A percentile compares a stretch with the other conserved stretches of the same genome.
Evolutionary conservation across 768 basidiomycete species (phyloP).

Genomic region (Auricularia auricula-judae): DNA sequence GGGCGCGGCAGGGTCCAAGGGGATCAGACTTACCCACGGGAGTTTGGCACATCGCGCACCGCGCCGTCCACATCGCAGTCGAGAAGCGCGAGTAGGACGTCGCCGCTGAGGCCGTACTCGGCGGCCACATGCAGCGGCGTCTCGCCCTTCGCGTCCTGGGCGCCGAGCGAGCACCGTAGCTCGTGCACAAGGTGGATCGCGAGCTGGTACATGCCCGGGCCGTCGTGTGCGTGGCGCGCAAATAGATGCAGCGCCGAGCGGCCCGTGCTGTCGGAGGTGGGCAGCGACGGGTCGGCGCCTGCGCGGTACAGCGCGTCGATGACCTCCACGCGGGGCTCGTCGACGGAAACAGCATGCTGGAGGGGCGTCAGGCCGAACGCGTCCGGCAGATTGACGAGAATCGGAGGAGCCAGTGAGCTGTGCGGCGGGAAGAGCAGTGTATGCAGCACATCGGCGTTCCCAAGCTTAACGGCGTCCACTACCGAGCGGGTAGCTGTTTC

Average conservation of each 20-base stretch:
- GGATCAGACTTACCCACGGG: slow-evolving; percentile 46
- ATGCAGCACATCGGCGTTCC: slow-evolving; percentile 40
- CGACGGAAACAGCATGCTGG: slow-evolving; percentile 53
- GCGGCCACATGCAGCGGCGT: slow-evolving; percentile 76
- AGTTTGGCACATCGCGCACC: slow-evolving; percentile 52
- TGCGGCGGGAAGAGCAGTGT: slow-evolving; percentile 42
- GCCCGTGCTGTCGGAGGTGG: slow-evolving; percentile 44
- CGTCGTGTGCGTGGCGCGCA: slow-evolving; percentile 13
- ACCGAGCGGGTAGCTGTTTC: slow-evolving; percentile 37
- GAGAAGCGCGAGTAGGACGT: slow-evolving; percentile 51
- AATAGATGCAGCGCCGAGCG: slow-evolving; percentile 15
- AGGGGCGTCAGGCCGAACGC: slow-evolving; percentile 60
- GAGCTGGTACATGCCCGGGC: slow-evolving; percentile 39
- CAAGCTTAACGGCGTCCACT: slow-evolving; percentile 40
- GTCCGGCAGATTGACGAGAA: slow-evolving; percentile 62
- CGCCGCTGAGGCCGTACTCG: slow-evolving; percentile 56
- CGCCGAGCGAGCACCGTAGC: slow-evolving; percentile 56
- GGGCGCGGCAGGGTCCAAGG: background rate
- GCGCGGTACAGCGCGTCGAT: slow-evolving; percentile 66
- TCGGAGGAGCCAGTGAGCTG: slow-evolving; percentile 31
- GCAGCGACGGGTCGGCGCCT: slow-evolving; percentile 63
- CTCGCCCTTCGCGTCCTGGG: slow-evolving; percentile 55
- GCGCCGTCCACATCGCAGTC: slow-evolving; percentile 45
- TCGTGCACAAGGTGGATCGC: slow-evolving; percentile 57
- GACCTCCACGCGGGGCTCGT: slow-evolving; percentile 45